These are phyloP conservation scores for Colletotrichum coccodes DNA, from an alignment of 2,329 filamentous ascomycete species.

Conservation along the genomic window DNA sequence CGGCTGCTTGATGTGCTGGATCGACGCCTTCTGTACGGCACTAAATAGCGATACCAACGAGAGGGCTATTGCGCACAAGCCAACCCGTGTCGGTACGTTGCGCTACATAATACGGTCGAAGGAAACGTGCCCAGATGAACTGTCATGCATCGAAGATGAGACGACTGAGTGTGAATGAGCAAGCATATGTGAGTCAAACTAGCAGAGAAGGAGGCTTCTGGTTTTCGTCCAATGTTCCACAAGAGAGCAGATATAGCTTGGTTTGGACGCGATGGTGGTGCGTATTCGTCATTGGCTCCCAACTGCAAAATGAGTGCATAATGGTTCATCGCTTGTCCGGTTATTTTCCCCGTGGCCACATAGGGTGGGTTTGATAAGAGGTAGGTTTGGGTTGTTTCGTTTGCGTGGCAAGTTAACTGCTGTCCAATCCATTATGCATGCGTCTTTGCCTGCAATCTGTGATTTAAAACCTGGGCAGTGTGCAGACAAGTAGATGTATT, in stretches of 20 bases:
- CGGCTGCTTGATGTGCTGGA: constrained; percentile 16
- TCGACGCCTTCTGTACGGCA: constrained; percentile 14
- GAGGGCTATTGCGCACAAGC: neutral
- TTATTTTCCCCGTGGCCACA: neutral
- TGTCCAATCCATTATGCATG: neutral
- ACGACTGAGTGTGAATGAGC: neutral
- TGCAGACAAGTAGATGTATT: neutral
- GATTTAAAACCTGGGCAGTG: neutral
- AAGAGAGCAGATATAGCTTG: neutral
- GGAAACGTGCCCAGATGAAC: neutral
- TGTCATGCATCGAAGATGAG: neutral
- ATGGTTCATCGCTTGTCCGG: constrained; percentile 3
- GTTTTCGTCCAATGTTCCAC: constrained; percentile 1
- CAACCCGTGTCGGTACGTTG: neutral
- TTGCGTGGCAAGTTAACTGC: neutral
- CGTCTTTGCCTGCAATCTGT: neutral
- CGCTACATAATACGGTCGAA: constrained; percentile 5
- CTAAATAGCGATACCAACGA: neutral
- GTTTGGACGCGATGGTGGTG: neutral
- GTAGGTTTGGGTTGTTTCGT: constrained; percentile 20
- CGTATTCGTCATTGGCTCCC: neutral
- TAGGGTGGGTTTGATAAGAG: neutral
- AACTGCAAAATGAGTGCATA: neutral
- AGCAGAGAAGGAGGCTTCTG: neutral
- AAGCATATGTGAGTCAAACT: neutral